phyloP scores from a whole-genome alignment of 1,139 yeast species.

The Protomyces inundatus region DNA sequence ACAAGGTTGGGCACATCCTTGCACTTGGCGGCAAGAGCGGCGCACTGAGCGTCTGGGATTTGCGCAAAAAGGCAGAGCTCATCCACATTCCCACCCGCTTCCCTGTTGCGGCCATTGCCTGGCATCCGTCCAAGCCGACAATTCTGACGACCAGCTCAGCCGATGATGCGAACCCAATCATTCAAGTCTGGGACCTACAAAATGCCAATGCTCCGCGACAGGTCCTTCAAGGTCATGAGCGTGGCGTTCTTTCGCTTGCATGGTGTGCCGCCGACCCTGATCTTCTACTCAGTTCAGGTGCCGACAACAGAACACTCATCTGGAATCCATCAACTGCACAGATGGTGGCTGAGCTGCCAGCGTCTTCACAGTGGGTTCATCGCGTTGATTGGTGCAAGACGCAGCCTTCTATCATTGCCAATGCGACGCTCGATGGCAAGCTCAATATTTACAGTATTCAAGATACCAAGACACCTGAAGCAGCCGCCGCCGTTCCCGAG shows the following conservation, averaged over 20 bases:
- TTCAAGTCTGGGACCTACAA: slow-evolving; percentile 89
- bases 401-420: slow-evolving; percentile 86
- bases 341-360: slow-evolving; percentile 79
- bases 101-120: slow-evolving; percentile 46
- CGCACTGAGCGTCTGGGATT: slow-evolving; percentile 89
- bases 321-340: slow-evolving; percentile 75
- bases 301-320: slow-evolving; percentile 77
- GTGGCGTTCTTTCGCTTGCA: slow-evolving; percentile 83
- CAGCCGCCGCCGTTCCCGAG: slow-evolving; percentile 42
- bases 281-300: slow-evolving; percentile 79
- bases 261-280: slow-evolving; percentile 87
- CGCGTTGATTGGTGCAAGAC: slow-evolving; percentile 79
- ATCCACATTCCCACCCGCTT: slow-evolving; percentile 57
- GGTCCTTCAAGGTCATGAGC: slow-evolving; percentile 70
- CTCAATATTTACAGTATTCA: slow-evolving; percentile 79
- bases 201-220: slow-evolving; percentile 84
- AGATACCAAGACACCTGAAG: slow-evolving; percentile 47
- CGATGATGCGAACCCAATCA: slow-evolving; percentile 71
- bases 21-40: slow-evolving; percentile 85
- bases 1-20: slow-evolving; percentile 74
- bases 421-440: slow-evolving; percentile 89
- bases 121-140: slow-evolving; percentile 79
- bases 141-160: slow-evolving; percentile 83
- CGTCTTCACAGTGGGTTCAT: slow-evolving; percentile 91
- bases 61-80: slow-evolving; percentile 80